These are phyloP conservation scores for Xylariales sp. DNA, from an alignment of 2,329 filamentous ascomycete species.

Conservation along the genomic window DNA sequence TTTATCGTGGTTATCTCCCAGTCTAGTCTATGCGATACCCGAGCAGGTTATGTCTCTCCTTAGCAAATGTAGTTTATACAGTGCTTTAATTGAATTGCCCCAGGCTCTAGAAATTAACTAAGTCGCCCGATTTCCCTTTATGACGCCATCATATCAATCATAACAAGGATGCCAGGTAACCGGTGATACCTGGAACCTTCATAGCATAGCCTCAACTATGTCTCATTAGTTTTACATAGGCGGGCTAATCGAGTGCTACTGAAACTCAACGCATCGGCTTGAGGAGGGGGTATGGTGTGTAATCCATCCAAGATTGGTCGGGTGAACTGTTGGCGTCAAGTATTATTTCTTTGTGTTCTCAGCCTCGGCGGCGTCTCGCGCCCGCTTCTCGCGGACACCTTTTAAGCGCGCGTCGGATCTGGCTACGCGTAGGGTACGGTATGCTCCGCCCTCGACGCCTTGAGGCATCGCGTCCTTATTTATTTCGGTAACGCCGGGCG, in stretches of 20 bases:
- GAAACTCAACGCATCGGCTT: slow-evolving; percentile 1
- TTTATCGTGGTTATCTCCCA: too few relatives aligned
- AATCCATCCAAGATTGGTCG: not conserved
- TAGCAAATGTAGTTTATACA: too few relatives aligned
- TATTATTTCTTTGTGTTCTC: not conserved
- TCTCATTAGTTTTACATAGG: not conserved
- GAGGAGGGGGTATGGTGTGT: not conserved
- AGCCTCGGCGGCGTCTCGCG: not conserved
- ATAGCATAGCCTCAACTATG: too few relatives aligned
- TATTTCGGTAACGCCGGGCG: not conserved
- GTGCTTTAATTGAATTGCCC: too few relatives aligned
- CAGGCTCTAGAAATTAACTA: too few relatives aligned
- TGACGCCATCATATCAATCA: too few relatives aligned
- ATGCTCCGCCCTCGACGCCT: not conserved
- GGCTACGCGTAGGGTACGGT: not conserved
- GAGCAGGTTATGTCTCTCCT: too few relatives aligned
- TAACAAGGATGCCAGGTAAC: too few relatives aligned
- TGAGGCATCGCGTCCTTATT: slow-evolving; percentile 5
- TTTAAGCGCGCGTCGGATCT: not conserved
- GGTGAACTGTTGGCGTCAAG: not conserved
- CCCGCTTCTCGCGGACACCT: slow-evolving; percentile 1
- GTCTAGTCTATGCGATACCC: too few relatives aligned
- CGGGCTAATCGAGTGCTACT: not conserved
- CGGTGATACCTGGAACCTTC: too few relatives aligned
- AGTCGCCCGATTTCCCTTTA: too few relatives aligned